A percentile compares a stretch with the other conserved stretches of the same genome.
Evolutionary conservation across 108 stramenopile species (phyloP).

Genomic region (Bacterosira constricta): DNA sequence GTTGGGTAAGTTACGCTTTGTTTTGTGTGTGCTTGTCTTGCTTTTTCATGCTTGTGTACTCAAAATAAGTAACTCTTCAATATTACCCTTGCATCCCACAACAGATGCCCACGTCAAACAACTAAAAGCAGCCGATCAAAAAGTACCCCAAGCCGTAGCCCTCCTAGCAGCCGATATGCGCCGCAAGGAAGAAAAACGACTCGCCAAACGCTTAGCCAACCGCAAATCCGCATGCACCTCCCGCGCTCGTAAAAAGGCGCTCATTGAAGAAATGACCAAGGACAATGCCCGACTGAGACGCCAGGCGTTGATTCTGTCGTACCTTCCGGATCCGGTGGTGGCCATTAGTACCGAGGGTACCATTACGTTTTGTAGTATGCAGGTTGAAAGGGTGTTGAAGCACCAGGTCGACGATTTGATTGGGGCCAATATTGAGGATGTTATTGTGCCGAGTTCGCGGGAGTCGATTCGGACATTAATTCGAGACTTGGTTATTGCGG

Average conservation of each 20-base stretch:
- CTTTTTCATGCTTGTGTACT: neutral
- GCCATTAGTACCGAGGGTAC: slow-evolving; percentile 58
- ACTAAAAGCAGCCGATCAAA: slow-evolving; percentile 61
- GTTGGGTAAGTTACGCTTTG: neutral
- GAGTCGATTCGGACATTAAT: slow-evolving; percentile 58
- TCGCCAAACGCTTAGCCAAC: slow-evolving; percentile 87
- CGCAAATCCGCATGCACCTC: slow-evolving; percentile 90
- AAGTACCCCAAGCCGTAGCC: slow-evolving; percentile 70
- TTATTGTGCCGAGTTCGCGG: slow-evolving; percentile 68
- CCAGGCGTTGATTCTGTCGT: slow-evolving; percentile 78
- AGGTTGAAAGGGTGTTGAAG: slow-evolving; percentile 72
- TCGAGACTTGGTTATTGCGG: slow-evolving; percentile 47
- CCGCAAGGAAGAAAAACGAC: slow-evolving; percentile 77
- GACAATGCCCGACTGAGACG: slow-evolving; percentile 72
- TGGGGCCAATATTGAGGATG: slow-evolving; percentile 59
- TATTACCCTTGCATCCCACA: neutral
- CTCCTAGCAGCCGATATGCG: slow-evolving; percentile 69
- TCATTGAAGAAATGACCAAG: slow-evolving; percentile 85
- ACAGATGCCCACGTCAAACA: slow-evolving; percentile 66
- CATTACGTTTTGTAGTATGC: slow-evolving; percentile 85
- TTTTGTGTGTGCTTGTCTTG: neutral
- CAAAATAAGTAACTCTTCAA: neutral
- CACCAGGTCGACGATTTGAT: slow-evolving; percentile 65
- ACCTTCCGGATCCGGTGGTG: slow-evolving; percentile 83
- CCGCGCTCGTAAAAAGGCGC: slow-evolving; percentile 88